Evolutionary conservation across 345 rosid species (phyloP), one percentile per base, ranked within the genome.

Genomic region (Gossypium thurberi): DNA sequence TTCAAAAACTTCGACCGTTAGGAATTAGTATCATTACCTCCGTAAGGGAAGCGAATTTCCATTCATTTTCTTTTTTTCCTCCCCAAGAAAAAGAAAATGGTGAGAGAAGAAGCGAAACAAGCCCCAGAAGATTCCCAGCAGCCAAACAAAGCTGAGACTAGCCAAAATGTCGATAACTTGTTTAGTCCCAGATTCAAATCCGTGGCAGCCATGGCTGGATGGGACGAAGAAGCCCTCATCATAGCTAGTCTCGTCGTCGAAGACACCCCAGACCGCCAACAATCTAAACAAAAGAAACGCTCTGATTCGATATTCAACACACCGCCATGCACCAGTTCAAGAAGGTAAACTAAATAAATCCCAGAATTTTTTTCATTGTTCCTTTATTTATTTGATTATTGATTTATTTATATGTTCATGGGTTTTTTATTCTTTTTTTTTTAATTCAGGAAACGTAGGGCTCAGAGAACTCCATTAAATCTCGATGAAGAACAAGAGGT

Each of bases 141-240:
- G 74, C 56, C 73, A n/a, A 68, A 73, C 53, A 77, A 80, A 1
- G 76, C 15, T 10, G 78, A 74, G n/a, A 79, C 67, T 15, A 76
- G 72, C 74, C 78, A 75, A 53, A 82, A 64, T 37, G 67, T 67
- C 6, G 91, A 83, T 28, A 67, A 61, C 69, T 47, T 89, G 77
- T 81, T 95, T 77, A 89, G 97, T 71, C 97, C 99, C 26, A 75
- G 97, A 76, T 91, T 95, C 83, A 95, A 83, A 83, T 91, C 94
- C 0, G 84, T 81, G 80, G 99, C 93, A 2, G 97, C 96, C 79
- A 80, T 91, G 96, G 98, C 96, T 14, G 99, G 99, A 23, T 95
- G 99, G 99, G 98, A 95, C 61, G 99, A 91, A 60, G 97, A 91
- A 63, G 88, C 97, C 28, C 86, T 95, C 44, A 67, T 94, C 2